Conservation (phyloP, 257 asterid genomes). For the Anisodus tanguticus region DNA sequence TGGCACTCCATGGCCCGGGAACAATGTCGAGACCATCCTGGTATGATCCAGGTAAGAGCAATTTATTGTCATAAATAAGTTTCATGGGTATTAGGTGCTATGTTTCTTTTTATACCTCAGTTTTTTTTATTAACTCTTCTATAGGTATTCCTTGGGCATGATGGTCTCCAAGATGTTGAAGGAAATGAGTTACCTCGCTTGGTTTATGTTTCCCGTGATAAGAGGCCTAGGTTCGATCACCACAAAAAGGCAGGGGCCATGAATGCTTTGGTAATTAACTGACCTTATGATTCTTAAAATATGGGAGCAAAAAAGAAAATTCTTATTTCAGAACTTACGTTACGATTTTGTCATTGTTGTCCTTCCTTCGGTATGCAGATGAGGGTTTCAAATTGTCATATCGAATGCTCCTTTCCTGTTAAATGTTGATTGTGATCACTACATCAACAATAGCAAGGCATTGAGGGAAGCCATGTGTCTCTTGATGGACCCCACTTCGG, state of each 20-base stretch:
- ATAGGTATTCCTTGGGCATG: conserved; percentile 84
- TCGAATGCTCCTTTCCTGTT: conserved; percentile 90
- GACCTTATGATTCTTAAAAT: not conserved
- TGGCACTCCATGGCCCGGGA: conserved; percentile 97
- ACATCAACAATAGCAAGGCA: conserved; percentile 92
- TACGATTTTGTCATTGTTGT: not conserved
- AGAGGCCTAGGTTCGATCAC: conserved; percentile 91
- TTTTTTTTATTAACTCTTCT: conserved; percentile 11
- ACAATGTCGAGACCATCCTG: conserved; percentile 94
- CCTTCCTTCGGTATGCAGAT: conserved; percentile 48
- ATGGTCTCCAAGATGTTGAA: conserved; percentile 67
- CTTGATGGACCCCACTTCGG: conserved; percentile 98
- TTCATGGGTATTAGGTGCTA: not conserved
- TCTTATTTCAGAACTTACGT: not conserved
- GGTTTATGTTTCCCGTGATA: conserved; percentile 91
- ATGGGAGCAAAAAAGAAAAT: not conserved
- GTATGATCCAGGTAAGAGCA: conserved; percentile 87
- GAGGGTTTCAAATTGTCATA: conserved; percentile 88
- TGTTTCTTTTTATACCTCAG: conserved; percentile 21
- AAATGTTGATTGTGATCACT: conserved; percentile 93
- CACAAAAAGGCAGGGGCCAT: conserved; percentile 97
- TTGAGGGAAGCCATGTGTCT: conserved; percentile 95
- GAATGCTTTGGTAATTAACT: conserved; percentile 74
- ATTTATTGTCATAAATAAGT: not conserved
- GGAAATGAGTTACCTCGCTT: conserved; percentile 72